phyloP scores from a whole-genome alignment of 768 basidiomycete genomes.

The Leccinellum rugosiceps region DNA sequence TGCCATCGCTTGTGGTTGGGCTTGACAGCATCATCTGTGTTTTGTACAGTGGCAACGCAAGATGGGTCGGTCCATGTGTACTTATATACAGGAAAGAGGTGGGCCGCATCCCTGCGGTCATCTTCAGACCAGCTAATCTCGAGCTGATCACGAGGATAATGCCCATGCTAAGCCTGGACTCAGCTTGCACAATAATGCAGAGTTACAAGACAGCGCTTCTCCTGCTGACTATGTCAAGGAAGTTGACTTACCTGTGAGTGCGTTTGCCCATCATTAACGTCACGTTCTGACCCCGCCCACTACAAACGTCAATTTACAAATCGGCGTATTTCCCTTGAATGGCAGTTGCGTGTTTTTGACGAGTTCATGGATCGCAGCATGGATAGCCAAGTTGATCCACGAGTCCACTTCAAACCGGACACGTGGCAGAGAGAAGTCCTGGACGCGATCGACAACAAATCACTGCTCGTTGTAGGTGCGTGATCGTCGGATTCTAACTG shows the following conservation, averaged over 20 bases:
- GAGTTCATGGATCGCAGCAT: conserved; percentile 72
- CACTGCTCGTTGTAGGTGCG: conserved; percentile 63
- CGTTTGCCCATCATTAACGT: not conserved
- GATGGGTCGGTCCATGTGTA: conserved; percentile 83
- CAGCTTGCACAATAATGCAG: conserved; percentile 66
- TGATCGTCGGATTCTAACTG: conserved; percentile 1
- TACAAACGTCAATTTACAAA: conserved; percentile 75
- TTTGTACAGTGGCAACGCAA: conserved; percentile 73
- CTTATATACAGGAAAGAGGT: conserved; percentile 82
- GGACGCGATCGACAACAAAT: conserved; percentile 52
- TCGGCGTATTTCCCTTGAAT: conserved; percentile 58
- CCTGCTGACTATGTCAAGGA: conserved; percentile 68
- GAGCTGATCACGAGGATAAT: conserved; percentile 51
- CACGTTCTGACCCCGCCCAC: conserved; percentile 3
- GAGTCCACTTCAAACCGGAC: conserved; percentile 65
- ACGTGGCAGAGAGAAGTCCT: conserved; percentile 69
- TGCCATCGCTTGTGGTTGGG: conserved; percentile 65
- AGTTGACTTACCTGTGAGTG: conserved; percentile 71
- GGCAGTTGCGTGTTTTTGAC: conserved; percentile 70
- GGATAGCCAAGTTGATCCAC: conserved; percentile 54
- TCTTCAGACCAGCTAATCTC: not conserved
- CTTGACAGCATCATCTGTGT: conserved; percentile 57
- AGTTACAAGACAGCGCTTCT: conserved; percentile 62
- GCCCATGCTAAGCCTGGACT: conserved; percentile 70
- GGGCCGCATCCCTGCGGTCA: conserved; percentile 17